phyloP scores from a whole-genome alignment of 2,329 filamentous ascomycete species.

The Neonectria punicea region DNA sequence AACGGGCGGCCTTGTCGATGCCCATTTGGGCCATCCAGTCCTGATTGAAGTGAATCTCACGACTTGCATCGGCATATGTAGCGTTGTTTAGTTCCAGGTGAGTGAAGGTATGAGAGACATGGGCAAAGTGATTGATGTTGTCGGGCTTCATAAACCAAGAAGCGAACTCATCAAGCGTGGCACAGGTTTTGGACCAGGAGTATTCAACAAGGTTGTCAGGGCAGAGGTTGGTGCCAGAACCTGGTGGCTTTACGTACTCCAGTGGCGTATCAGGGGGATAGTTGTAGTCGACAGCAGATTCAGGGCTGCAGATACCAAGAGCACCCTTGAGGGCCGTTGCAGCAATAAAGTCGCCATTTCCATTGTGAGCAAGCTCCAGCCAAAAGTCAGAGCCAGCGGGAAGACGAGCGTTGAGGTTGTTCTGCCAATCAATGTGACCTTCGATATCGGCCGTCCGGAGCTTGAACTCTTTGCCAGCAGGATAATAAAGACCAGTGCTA shows the following conservation, averaged over 20 bases:
- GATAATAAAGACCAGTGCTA: conserved; percentile 27
- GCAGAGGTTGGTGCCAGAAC: conserved; percentile 22
- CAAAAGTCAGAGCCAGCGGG: conserved; percentile 27
- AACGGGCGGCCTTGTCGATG: conserved; percentile 29
- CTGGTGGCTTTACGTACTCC: conserved; percentile 25
- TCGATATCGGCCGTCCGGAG: conserved; percentile 30
- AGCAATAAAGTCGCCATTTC: conserved; percentile 33
- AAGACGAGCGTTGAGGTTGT: conserved; percentile 24
- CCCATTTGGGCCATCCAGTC: conserved; percentile 34
- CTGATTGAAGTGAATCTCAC: conserved; percentile 34
- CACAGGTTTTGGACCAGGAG: conserved; percentile 28
- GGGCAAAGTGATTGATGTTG: conserved; percentile 32
- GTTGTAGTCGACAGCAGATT: conserved; percentile 24
- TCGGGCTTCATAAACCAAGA: conserved; percentile 27
- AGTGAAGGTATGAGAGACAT: conserved; percentile 33
- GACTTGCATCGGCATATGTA: conserved; percentile 28
- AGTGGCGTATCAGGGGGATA: conserved; percentile 23
- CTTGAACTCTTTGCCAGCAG: conserved; percentile 27
- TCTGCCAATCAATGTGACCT: conserved; percentile 28
- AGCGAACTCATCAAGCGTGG: conserved; percentile 28
- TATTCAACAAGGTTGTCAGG: conserved; percentile 17
- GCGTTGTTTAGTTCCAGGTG: conserved; percentile 34
- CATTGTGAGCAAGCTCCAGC: conserved; percentile 31
- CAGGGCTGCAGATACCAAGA: conserved; percentile 12
- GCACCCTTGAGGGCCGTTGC: background rate